A percentile compares a stretch with the other conserved stretches of the same genome.
Evolutionary conservation across 2,329 filamentous ascomycete genomes (phyloP).

Genomic region (Penicillium concentricum): DNA sequence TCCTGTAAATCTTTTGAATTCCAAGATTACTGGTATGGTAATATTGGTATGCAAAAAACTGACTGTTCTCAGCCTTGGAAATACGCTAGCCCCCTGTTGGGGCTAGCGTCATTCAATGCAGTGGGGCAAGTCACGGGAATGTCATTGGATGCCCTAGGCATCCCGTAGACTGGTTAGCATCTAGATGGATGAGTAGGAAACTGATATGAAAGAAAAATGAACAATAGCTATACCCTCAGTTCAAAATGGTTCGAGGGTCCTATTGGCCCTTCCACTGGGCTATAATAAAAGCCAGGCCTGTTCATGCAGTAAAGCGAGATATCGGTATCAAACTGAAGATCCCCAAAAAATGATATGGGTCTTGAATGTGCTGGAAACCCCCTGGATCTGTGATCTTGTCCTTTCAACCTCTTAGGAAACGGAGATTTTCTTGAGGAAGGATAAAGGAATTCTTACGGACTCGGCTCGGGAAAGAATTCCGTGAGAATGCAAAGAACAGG

Average conservation of each 20-base stretch:
- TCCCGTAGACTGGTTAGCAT: not conserved
- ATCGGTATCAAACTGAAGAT: not conserved
- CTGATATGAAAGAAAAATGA: not conserved
- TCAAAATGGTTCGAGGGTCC: not conserved
- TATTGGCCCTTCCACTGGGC: not conserved
- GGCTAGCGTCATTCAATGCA: not conserved
- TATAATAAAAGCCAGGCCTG: not conserved
- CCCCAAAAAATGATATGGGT: not conserved
- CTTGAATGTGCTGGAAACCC: not conserved
- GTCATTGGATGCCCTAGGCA: slow-evolving; percentile 4
- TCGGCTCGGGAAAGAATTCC: slow-evolving; percentile 1
- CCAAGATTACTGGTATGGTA: slow-evolving; percentile 4
- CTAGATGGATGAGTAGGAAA: slow-evolving; percentile 5
- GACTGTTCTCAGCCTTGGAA: slow-evolving; percentile 4
- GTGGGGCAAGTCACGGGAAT: slow-evolving; percentile 8
- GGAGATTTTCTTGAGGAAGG: not conserved
- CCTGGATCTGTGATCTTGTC: not conserved
- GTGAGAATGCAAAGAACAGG: not conserved
- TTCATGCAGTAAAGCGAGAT: not conserved
- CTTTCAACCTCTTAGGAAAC: not conserved
- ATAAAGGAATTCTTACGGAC: not conserved
- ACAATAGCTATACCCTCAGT: not conserved
- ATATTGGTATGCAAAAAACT: slow-evolving; percentile 1
- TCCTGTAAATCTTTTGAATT: not conserved
- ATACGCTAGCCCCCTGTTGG: not conserved